Evolutionary conservation across 208 protist genomes (phyloP), one percentile per base, ranked within the genome.

Genomic region (Leishmania gerbilli): DNA sequence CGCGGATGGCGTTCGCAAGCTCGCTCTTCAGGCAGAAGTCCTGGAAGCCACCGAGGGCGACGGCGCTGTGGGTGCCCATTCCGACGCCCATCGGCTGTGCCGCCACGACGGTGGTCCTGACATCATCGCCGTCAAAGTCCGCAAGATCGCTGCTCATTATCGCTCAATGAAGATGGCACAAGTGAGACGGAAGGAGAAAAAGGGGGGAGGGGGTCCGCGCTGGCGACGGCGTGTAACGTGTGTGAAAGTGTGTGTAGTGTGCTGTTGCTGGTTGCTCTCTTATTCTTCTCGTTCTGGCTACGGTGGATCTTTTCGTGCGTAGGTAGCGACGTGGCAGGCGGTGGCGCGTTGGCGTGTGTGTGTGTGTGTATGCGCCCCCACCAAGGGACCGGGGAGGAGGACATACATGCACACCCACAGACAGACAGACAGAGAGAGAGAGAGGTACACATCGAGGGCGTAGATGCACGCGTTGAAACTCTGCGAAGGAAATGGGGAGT

Each of bases 21-120:
- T 99, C 99, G 77, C 99, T 99, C 90, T 99, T 99, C 45, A 99
- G 94, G 60, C 99, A 94, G 82, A 99, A 99, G 88, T 99, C 99
- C 81, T 98, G 90, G 90, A 99, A 99, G 76, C 97, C 97, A 45
- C 97, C 95, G 55, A 97, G 91, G 64, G 98, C 95, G 13, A 98
- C 95, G 76, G 95, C 92, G 82, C 91, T 95, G 93, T 98, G 93
- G 34, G 93, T 95, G 76, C 92, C 92, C 88, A 95, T 93, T 79
- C 91, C 92, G 7, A 96, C 92, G 65, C 89, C 92, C 65, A 95
- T 87, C 27, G 88, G 87, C 86, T 94, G 90, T 60, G 90, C 83
- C 45, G 88, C 80, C 58, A 95, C 89, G 58, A 96, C 88, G 76
- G 89, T 93, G 71, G 87, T 89, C 86, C 86, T 89, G 64, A 96